These are phyloP conservation scores for Dioscorea alata DNA, from an alignment of 106 monocot species.

Conservation along the genomic window DNA sequence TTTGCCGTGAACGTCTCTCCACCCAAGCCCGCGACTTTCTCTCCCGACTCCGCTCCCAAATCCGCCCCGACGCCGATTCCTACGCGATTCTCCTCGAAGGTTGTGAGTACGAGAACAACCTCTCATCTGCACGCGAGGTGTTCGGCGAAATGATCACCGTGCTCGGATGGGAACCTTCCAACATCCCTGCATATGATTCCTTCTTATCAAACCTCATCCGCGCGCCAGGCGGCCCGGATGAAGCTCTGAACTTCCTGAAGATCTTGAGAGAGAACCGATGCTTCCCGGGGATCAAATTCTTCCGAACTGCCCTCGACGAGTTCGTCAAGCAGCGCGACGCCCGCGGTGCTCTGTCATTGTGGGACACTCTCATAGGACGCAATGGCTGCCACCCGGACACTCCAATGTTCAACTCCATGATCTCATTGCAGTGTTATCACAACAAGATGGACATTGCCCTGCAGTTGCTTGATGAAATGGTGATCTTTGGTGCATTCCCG, in stretches of 20 bases:
- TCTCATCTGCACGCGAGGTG: conserved; percentile 20
- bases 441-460: conserved; percentile 20
- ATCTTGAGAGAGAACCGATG: conserved; percentile 33
- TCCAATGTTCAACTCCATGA: conserved; percentile 54
- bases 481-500: conserved; percentile 50
- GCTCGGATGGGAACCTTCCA: conserved; percentile 47
- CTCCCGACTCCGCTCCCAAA: background rate
- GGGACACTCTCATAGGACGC: conserved; percentile 38
- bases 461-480: conserved; percentile 59
- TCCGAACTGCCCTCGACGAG: conserved; percentile 28
- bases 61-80: conserved; percentile 53
- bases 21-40: conserved; percentile 22
- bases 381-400: conserved; percentile 32
- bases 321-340: conserved; percentile 13
- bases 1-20: conserved; percentile 45
- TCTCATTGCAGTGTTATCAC: conserved; percentile 27
- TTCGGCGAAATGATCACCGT: conserved; percentile 53
- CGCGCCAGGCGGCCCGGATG: conserved; percentile 5
- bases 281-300: conserved; percentile 63
- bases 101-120: conserved; percentile 54
- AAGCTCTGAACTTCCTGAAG: conserved; percentile 32
- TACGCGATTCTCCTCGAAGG: conserved; percentile 84
- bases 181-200: conserved; percentile 66
- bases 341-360: conserved; percentile 25
- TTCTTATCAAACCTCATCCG: conserved; percentile 43